Evolutionary conservation across 345 rosid genomes (phyloP).

Genomic region (Ailanthus altissimus): DNA sequence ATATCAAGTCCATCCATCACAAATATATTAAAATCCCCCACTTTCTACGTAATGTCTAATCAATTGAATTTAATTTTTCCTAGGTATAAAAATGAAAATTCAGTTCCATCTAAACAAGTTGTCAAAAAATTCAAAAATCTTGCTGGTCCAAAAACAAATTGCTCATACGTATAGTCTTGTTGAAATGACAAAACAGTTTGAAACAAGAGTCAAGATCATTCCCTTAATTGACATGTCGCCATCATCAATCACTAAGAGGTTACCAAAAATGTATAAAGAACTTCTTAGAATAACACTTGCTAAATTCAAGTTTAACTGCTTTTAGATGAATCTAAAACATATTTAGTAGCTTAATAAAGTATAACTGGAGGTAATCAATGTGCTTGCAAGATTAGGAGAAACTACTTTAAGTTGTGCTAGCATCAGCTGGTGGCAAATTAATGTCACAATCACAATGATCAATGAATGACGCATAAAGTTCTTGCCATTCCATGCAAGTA

Average conservation of each 20-base stretch:
- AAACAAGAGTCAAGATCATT: background rate
- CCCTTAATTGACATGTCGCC: background rate
- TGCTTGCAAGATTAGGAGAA: background rate
- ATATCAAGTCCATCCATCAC: background rate
- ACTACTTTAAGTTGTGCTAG: background rate
- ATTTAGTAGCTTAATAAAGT: background rate
- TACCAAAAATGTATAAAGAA: background rate
- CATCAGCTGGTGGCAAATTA: background rate
- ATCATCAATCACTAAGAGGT: background rate
- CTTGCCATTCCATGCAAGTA: background rate
- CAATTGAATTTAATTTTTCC: background rate
- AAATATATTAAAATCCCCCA: background rate
- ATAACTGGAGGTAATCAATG: background rate
- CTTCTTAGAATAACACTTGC: background rate
- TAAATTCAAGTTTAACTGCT: background rate
- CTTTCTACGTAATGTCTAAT: background rate
- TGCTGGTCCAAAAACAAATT: background rate
- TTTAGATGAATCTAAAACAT: background rate
- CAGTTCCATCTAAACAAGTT: background rate
- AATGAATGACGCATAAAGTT: background rate
- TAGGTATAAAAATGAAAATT: background rate
- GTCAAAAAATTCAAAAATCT: background rate
- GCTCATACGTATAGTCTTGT: background rate
- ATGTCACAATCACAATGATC: background rate
- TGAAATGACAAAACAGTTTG: background rate